Base-by-base conservation (phyloP, 2,329 filamentous ascomycete species). In the Colletotrichum scovillei region DNA sequence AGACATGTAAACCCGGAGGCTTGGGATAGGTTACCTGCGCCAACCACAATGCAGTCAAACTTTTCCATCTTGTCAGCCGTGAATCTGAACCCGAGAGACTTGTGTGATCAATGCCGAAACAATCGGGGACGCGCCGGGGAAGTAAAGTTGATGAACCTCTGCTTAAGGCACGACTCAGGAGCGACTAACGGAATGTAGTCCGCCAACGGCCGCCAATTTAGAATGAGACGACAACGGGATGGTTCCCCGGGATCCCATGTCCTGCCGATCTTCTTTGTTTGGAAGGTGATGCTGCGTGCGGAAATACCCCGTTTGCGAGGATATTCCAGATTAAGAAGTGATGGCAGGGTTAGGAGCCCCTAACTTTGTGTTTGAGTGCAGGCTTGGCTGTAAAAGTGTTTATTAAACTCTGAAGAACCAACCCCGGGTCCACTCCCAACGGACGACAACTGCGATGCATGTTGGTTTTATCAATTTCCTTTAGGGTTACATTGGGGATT, bases 11-110 rank as follows among this genome's bases (percentile, higher is more conserved):
- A 35, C 14, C 30, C 30, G 6, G 12, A 24, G 32, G 4, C 12
- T 12, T n/a, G 30, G 57, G 14, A 14, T n/a, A n/a, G 35, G 86
- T 81, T 81, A 90, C 89, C 89, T 42, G 89, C 88, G 65, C 87
- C 87, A 56, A 88, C 81, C 19, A 88, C 82, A 14, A 86, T 84
- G 53, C 86, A 84, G 68, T 88, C 86, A 11, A 86, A 70, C 16
- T 79, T 80, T 72, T 88, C 85, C 82, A 86, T 85, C 16, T 22
- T 4, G n/a, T 22, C 32, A 59, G 42, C 19, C 7, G 19, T 22
- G 42, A 5, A 49, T 22, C 11, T n/a, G 19, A 22, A 5, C 22
- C 19, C 4, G 19, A 49, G 19, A 49, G 42, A 49, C 16, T 49
- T 49, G 19, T 9, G 8, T 49, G 7, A n/a, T 49, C 42, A n/a